Base-by-base conservation (phyloP, 176 grass and related monocot species). In the Aegilops longissima region DNA sequence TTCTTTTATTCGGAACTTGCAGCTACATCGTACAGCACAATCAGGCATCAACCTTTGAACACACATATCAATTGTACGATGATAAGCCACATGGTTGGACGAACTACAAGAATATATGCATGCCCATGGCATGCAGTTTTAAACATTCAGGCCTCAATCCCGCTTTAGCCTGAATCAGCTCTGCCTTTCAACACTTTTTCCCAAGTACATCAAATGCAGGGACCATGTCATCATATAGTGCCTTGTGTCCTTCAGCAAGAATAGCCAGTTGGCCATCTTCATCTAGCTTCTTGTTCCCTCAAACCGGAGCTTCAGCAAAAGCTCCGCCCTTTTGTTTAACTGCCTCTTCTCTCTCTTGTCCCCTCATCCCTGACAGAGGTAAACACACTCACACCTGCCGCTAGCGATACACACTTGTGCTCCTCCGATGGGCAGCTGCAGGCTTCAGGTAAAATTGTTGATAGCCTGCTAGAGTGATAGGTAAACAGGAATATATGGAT, bases 241-340 rank as follows among this genome's bases (percentile, higher is more conserved):
- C 34, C 34, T 35, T 35, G 34, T 35, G 34, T 0, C 34, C 34
- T 35, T 4, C 34, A 35, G 93, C 90, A 89, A 98, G 92, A 94
- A 98, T 98, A 62, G 95, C 89, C 63, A 96, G 88, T 38, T 98
- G 96, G 47, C 96, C 96, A 87, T 98, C 96, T 98, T 98, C 93
- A 67, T 92, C 96, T 70, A 92, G 96, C 67, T 98, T 95, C 76
- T 98, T 98, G 88, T 93, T 98, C 73, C 93, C 96, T 76, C 93
- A 98, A 85, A 98, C 96, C 62, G 93, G 93, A 86, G 92, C 96
- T 93, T 98, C 92, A 77, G 96, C 65, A 68, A 98, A 96, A 82
- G 77, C 86, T 58, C 96, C 93, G 2, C 92, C 96, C 69, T 94
- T 98, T 56, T 82, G 76, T 44, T 86, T 90, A 82, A 98, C 23